Conservation (phyloP, 148 eudicot species). For the Silene latifolia region DNA sequence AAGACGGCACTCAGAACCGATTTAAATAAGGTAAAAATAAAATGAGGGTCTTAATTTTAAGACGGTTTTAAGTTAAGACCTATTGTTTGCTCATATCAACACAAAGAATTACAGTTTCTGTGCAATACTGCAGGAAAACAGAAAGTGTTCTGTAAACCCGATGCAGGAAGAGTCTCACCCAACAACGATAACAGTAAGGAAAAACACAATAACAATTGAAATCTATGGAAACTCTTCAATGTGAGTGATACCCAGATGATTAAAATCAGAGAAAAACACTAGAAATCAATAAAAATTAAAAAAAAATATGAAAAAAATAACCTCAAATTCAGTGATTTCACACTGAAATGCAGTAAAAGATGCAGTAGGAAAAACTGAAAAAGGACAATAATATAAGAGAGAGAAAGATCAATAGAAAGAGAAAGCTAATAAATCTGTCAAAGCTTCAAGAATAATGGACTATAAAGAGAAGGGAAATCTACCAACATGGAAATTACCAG, state of each 20-base stretch:
- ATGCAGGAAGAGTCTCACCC: too few relatives aligned
- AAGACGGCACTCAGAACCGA: too few relatives aligned
- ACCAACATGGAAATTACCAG: conserved; percentile 16
- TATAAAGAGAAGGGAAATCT: conserved; percentile 15
- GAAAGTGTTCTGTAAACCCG: background rate
- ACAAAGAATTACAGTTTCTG: conserved; percentile 5
- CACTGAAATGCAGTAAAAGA: background rate
- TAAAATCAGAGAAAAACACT: background rate
- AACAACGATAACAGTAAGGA: too few relatives aligned
- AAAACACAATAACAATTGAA: background rate
- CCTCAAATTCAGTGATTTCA: conserved; percentile 3
- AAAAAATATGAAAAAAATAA: background rate
- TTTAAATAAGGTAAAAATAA: too few relatives aligned
- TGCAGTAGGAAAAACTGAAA: background rate
- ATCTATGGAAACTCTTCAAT: conserved; percentile 1
- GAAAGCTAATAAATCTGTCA: background rate
- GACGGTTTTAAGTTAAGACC: too few relatives aligned
- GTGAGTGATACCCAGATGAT: conserved; percentile 12
- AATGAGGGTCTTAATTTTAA: too few relatives aligned
- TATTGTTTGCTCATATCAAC: conserved; percentile 23
- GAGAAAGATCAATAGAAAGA: conserved; percentile 5
- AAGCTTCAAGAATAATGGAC: conserved; percentile 23
- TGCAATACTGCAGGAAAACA: too few relatives aligned
- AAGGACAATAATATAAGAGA: background rate
- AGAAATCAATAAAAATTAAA: background rate